These are phyloP conservation scores for Periglandula ipomoeae DNA, from an alignment of 2,329 filamentous ascomycete species.

Conservation along the genomic window DNA sequence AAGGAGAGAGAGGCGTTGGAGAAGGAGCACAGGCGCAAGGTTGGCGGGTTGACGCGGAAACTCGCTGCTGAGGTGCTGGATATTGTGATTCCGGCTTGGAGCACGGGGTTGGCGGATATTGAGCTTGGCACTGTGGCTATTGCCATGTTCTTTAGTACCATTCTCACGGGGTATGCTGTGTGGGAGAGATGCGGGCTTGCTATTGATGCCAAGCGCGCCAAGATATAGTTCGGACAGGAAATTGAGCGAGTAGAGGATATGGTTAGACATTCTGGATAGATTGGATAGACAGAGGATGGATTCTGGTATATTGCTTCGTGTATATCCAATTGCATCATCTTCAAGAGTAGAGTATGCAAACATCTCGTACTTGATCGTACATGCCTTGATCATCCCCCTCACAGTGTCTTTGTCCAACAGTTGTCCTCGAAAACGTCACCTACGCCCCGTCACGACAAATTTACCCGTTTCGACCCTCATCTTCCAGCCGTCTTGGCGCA, in stretches of 20 bases:
- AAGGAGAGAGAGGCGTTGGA: conserved; percentile 22
- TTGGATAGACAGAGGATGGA: not conserved
- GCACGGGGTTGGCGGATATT: conserved; percentile 51
- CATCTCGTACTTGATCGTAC: no score
- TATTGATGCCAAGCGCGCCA: conserved; percentile 12
- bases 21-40: conserved; percentile 20
- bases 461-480: conserved; percentile 63
- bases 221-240: not conserved
- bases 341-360: no score
- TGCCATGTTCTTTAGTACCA: conserved; percentile 51
- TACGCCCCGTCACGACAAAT: conserved; percentile 57
- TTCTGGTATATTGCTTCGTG: not conserved
- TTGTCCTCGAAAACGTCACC: conserved; percentile 13
- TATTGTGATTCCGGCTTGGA: conserved; percentile 48
- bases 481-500: conserved; percentile 76
- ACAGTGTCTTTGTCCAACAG: no score
- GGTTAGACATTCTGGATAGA: not conserved
- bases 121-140: conserved; percentile 43
- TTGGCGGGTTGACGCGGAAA: conserved; percentile 31
- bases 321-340: no score
- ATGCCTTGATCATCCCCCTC: no score
- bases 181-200: conserved; percentile 43
- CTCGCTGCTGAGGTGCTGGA: conserved; percentile 52
- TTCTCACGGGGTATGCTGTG: conserved; percentile 50
- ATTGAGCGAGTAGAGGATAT: no score